Evolutionary conservation across 345 rosid genomes (phyloP), one percentile per base, ranked within the genome.

Genomic region (Eutrema heterophyllum): DNA sequence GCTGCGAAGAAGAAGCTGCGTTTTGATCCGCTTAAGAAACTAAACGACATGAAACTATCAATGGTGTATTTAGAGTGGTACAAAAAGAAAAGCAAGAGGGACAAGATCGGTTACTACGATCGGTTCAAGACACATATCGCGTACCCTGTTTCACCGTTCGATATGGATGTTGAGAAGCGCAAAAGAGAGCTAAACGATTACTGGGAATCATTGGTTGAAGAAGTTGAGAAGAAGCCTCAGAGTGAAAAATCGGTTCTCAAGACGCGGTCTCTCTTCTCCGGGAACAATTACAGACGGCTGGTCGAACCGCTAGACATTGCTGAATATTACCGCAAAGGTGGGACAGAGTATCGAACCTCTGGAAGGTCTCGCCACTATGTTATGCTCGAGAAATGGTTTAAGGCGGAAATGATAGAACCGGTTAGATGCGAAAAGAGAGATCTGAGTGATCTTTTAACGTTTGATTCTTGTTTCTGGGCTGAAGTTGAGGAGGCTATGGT

Each of bases 391-490:
- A 9, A 83, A 24, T 86, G 89, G 97, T 80, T 68, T 21, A 44
- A 63, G 26, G 64, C 54, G 9, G 52, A 14, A 39, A 0, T 5
- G 8, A 10, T 24, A 0, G 8, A 35, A 9, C 2, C n/a, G 29
- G 26, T 0, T 1, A 56, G 43, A 10, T 2, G 7, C 7, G 63
- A 51, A 45, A 76, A 74, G 16, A 32, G 71, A 46, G 83, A 79
- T 5, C 70, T 82, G 54, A 69, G 70, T 27, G 59, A 27, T 9
- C 65, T 14, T 13, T 12, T 88, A 18, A 87, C 83, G 0, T 67
- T 82, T 41, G 96, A 90, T 83, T 90, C 98, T 18, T 88, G 93
- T 61, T 93, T 93, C 16, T 93, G 98, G 98, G 86, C 87, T 15
- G 64, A 79, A 4, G 98, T 93, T 9, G 96, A 93, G 76, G 95